A percentile compares a stretch with the other conserved stretches of the same genome.
phyloP scores from a whole-genome alignment of 176 grass and related monocot genomes.

The Ampelocalamus luodianensis region DNA sequence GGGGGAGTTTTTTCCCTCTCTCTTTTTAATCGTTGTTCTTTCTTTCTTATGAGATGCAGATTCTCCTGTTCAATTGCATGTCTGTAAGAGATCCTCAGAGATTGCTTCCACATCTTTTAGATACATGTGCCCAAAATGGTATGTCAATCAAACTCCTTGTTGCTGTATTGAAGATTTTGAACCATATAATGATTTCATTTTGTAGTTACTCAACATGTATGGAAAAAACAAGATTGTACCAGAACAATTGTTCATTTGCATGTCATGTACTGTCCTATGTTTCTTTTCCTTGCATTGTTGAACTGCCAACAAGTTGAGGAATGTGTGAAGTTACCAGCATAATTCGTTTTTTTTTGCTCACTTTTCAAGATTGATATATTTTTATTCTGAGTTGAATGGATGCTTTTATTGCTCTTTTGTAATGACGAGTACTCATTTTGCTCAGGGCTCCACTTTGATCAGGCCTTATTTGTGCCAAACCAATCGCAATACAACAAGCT shows the following conservation, averaged over 20 bases:
- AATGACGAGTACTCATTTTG: slow-evolving; percentile 31
- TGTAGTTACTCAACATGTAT: slow-evolving; percentile 15
- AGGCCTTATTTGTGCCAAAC: slow-evolving; percentile 90
- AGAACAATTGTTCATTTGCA: slow-evolving; percentile 4
- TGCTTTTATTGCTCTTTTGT: slow-evolving; percentile 17
- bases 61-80: slow-evolving; percentile 99
- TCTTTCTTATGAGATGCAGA: slow-evolving; percentile 46
- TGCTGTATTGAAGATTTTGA: slow-evolving; percentile 31
- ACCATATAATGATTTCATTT: slow-evolving; percentile 34
- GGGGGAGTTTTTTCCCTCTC: background rate
- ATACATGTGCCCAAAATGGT: slow-evolving; percentile 82
- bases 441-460: slow-evolving; percentile 76
- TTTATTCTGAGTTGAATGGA: slow-evolving; percentile 28
- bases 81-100: slow-evolving; percentile 90
- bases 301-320: slow-evolving; percentile 13
- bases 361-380: slow-evolving; percentile 16
- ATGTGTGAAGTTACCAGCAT: background rate
- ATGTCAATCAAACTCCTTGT: slow-evolving; percentile 33
- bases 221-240: background rate
- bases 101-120: slow-evolving; percentile 75
- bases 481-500: slow-evolving; percentile 87
- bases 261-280: background rate
- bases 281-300: slow-evolving; percentile 14
- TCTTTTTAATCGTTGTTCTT: background rate
- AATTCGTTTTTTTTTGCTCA: background rate